Evolutionary conservation across 2,329 filamentous ascomycete genomes (phyloP).

Genomic region (Fusarium fracticaudum): DNA sequence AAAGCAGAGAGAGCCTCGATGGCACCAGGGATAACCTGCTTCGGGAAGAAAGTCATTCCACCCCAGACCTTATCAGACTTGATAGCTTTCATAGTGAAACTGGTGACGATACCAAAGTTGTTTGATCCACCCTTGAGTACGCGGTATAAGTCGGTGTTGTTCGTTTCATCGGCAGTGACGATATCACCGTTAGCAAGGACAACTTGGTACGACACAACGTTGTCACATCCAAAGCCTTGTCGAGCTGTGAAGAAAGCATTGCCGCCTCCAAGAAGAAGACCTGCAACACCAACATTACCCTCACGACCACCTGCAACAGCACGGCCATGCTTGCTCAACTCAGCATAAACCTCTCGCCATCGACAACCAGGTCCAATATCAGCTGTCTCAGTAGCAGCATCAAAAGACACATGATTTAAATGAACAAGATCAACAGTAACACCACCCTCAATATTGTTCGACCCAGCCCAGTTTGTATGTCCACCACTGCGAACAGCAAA

Average conservation of each 20-base stretch:
- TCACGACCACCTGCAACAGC: conserved; percentile 56
- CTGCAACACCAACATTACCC: conserved; percentile 45
- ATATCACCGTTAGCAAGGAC: conserved; percentile 59
- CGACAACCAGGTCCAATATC: conserved; percentile 55
- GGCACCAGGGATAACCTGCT: conserved; percentile 15
- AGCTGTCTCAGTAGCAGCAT: conserved; percentile 46
- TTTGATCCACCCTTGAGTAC: conserved; percentile 55
- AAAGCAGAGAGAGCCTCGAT: conserved; percentile 8
- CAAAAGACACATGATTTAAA: conserved; percentile 26
- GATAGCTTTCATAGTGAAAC: conserved; percentile 43
- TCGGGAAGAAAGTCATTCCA: conserved; percentile 28
- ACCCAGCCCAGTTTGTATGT: conserved; percentile 18
- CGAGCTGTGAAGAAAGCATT: conserved; percentile 43
- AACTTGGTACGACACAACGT: conserved; percentile 56
- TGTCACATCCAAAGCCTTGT: conserved; percentile 59
- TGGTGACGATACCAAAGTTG: conserved; percentile 53
- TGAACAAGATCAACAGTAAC: conserved; percentile 13
- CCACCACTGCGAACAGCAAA: conserved; percentile 21
- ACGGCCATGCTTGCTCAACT: conserved; percentile 46
- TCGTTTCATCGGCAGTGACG: conserved; percentile 49
- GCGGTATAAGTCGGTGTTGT: conserved; percentile 55
- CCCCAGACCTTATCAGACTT: conserved; percentile 21
- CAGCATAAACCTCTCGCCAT: conserved; percentile 48
- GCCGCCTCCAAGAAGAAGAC: conserved; percentile 43
- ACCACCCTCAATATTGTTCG: conserved; percentile 16